A percentile compares a stretch with the other conserved stretches of the same genome.
phyloP scores from a whole-genome alignment of 2,329 filamentous ascomycete species.

The Claviceps pusilla region DNA sequence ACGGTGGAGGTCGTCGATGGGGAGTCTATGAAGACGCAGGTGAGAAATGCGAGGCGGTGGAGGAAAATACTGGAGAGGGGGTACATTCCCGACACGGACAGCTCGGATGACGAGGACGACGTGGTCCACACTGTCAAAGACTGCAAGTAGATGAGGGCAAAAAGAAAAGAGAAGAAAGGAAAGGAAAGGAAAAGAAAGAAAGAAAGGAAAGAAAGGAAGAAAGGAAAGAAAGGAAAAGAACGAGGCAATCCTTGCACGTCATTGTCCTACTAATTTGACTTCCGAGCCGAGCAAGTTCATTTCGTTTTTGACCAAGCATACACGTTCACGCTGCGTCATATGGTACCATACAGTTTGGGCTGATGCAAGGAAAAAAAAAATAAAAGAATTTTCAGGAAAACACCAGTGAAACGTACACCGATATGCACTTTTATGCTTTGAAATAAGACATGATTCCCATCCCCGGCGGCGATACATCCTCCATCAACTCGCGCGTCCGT shows the following conservation, averaged over 20 bases:
- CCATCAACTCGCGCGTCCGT: slow-evolving; percentile 36
- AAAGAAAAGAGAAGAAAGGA: too few relatives aligned
- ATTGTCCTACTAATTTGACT: too few relatives aligned
- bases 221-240: too few relatives aligned
- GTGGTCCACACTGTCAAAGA: too few relatives aligned
- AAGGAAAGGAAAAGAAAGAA: too few relatives aligned
- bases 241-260: too few relatives aligned
- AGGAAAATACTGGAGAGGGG: slow-evolving; percentile 12
- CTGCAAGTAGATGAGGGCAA: neutral
- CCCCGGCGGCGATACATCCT: slow-evolving; percentile 28
- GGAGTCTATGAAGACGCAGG: slow-evolving; percentile 11
- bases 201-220: too few relatives aligned
- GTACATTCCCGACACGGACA: neutral
- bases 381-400: too few relatives aligned
- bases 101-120: neutral
- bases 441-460: slow-evolving; percentile 23
- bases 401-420: too few relatives aligned
- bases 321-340: neutral
- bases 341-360: neutral
- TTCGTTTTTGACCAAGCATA: too few relatives aligned
- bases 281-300: too few relatives aligned
- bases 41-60: slow-evolving; percentile 14
- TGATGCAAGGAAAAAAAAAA: neutral
- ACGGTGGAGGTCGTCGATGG: slow-evolving; percentile 9
- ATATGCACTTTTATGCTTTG: slow-evolving; percentile 11